Evolutionary conservation across 2,329 filamentous ascomycete species (phyloP), one percentile per base, ranked within the genome.

Genomic region (Diplodia intermedia): DNA sequence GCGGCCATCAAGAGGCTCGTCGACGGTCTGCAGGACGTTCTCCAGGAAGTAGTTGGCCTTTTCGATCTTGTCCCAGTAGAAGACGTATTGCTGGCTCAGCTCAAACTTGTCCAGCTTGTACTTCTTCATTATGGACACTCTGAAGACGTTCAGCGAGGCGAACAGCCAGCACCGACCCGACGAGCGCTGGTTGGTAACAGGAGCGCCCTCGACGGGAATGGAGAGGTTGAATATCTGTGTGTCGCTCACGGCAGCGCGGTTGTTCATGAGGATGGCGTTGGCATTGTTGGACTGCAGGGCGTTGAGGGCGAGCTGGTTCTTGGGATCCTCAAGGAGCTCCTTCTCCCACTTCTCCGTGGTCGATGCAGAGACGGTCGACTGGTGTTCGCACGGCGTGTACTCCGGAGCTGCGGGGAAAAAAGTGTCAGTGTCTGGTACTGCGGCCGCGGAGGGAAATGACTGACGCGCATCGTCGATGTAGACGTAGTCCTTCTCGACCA

Each of bases 21-120:
- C 82, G 0, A 87, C 85, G 0, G 93, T 96, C 70, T 92, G 88
- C 67, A 97, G 86, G 69, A 94, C 87, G 74, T 91, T 90, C 79
- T 96, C 92, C 20, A 97, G 85, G 81, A 96, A 97, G 83, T 87
- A 97, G 79, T 97, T 97, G 9, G 90, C 86, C 79, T 97, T 97
- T 79, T 97, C 93, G 23, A 97, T 87, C 82, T 97, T 97, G 79
- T 97, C 93, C 90, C 91, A 96, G 85, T 93, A 97, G 82, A 94
- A 97, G 4, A 97, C 85, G 75, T 96, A 96, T 1, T 90, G 85
- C 79, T 97, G 93, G 36, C 90, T 93, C n/a, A 97, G 84, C 82
- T 97, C 91, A 74, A 97, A 96, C 65, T 86, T 84, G 56, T 89
- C 86, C 23, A 97, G 86, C 71, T 89, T 87, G 79, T 96, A 91